Percentiles rank a stretch among this genome's conserved stretches.
Conservation (phyloP, 495 filamentous ascomycete genomes). For the Penicillium argentinense region DNA sequence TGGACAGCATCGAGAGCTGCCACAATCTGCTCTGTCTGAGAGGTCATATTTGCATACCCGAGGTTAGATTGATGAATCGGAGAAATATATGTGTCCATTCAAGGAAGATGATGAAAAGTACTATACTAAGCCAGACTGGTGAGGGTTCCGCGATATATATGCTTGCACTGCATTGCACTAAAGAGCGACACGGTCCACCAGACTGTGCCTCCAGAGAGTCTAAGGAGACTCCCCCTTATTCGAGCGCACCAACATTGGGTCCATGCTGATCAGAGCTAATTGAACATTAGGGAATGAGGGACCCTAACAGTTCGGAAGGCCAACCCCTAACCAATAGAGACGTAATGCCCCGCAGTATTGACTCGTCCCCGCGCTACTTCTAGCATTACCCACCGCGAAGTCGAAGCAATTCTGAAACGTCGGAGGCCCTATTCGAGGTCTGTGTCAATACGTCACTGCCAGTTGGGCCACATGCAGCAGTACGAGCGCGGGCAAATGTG, state of each 20-base stretch:
- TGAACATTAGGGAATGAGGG: neutral
- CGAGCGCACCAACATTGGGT: neutral
- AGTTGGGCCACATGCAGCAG: neutral
- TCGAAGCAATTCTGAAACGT: no score
- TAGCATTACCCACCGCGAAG: neutral
- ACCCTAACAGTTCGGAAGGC: neutral
- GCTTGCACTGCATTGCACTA: neutral
- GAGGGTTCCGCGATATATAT: neutral
- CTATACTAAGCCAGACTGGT: neutral
- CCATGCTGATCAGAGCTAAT: neutral
- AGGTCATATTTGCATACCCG: conserved; percentile 1
- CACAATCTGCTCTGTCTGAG: conserved; percentile 17
- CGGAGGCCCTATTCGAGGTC: neutral
- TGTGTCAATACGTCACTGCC: neutral
- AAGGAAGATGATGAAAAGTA: neutral
- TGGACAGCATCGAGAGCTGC: conserved; percentile 24
- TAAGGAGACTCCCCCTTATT: neutral
- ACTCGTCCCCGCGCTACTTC: neutral
- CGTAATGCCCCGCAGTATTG: neutral
- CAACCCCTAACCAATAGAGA: neutral
- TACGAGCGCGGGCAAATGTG: neutral
- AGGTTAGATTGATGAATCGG: neutral
- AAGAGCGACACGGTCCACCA: neutral
- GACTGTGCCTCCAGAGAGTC: neutral
- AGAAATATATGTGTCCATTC: neutral